Evolutionary conservation across 495 filamentous ascomycete genomes (phyloP), one percentile per base, ranked within the genome.

Genomic region (Aspergillus olivimuriae): DNA sequence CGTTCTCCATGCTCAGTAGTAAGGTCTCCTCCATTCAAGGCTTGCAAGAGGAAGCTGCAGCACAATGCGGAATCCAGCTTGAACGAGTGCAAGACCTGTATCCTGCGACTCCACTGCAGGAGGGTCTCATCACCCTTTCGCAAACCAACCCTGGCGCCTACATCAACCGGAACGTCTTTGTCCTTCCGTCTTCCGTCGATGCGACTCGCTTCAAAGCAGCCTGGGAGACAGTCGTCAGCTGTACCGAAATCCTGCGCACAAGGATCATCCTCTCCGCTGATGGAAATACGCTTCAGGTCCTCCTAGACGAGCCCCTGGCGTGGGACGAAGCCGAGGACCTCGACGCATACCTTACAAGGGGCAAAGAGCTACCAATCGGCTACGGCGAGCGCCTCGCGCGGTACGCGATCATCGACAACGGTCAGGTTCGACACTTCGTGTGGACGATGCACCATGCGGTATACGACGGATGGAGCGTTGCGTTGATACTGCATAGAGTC

Each of bases 361-460:
- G 3, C 5, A 5, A 8, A 17, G 18, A 14, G 4, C 14, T 14
- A 10, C 4, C 6, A 4, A 37, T 37, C 15, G 11, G 17, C 11
- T 9, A 18, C 6, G 34, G 34, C 17, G 34, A 17, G 9, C 11
- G n/a, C 14, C 16, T 37, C 3, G n/a, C n/a, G n/a, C n/a, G n/a
- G n/a, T n/a, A n/a, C n/a, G n/a, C n/a, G n/a, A n/a, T n/a, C n/a
- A 4, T 37, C 5, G 17, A 37, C 18, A 3, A 18, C 3, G 3
- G 15, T 9, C 6, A 18, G 3, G 6, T 37, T 18, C 3, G 6
- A 18, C 34, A 14, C 17, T 37, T 9, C 18, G 6, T 14, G 18
- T 57, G 85, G 3, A 68, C 65, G n/a, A 76, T 87, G 9, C 76
- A 80, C 47, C 78, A 82, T 51, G 75, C 74, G n/a, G 52, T 80